Evolutionary conservation across 495 filamentous ascomycete species (phyloP).

Genomic region (Aspergillus sclerotiicarbonarius): DNA sequence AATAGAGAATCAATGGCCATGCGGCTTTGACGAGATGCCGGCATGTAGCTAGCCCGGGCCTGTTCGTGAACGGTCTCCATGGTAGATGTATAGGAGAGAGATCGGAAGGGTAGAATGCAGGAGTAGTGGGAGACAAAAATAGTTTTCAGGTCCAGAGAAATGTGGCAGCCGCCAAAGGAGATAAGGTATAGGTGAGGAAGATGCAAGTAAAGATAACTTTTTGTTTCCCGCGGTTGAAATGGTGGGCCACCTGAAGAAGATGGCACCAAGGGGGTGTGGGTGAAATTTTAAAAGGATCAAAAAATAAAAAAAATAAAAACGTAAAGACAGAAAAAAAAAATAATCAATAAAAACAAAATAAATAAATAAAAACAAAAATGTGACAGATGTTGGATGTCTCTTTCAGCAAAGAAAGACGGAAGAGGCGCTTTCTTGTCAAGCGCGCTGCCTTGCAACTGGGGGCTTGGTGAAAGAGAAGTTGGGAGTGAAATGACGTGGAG

Average conservation of each 20-base stretch:
- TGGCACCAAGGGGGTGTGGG: not conserved
- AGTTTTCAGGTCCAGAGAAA: too few species aligned
- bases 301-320: not conserved
- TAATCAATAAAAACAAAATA: not conserved
- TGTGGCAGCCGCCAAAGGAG: too few species aligned
- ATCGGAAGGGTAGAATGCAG: not conserved
- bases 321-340: not conserved
- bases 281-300: not conserved
- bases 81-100: not conserved
- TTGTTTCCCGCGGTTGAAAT: not conserved
- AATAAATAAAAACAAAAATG: not conserved
- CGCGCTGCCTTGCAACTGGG: too few species aligned
- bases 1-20: slow-evolving; percentile 44
- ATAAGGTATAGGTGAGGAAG: not conserved
- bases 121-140: not conserved
- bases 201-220: not conserved
- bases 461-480: not conserved
- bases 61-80: slow-evolving; percentile 21
- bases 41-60: slow-evolving; percentile 19
- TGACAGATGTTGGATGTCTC: slow-evolving; percentile 3
- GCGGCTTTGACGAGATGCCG: slow-evolving; percentile 30
- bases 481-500: not conserved
- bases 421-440: not conserved
- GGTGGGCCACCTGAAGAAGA: not conserved
- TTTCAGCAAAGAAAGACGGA: not conserved